Evolutionary conservation across 176 grass and related monocot species (phyloP), one percentile per base, ranked within the genome.

Genomic region (maize (Zea mays)): DNA sequence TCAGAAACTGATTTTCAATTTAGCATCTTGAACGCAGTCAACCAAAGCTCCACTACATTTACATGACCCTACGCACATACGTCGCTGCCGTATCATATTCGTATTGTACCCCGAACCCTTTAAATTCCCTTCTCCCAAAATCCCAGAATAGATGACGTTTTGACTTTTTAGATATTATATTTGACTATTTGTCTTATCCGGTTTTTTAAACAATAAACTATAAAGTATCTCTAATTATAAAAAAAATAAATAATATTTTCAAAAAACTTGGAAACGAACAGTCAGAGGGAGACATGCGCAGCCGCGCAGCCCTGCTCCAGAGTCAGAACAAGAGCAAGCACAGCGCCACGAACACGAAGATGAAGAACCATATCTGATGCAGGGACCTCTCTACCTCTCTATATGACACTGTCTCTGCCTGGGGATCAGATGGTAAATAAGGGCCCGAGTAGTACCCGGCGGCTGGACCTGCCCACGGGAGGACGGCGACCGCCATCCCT

Each of bases 311-410:
- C 27, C 48, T 73, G 13, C 54, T 74, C 76, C 40, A 92, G 82
- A 92, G 52, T 92, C 74, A 96, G 63, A 92, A 92, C 76, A 96
- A 55, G 63, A 96, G 76, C 58, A 90, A 51, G 74, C 81, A 98
- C 68, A 94, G 9, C 61, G 89, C 75, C 11, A 58, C 75, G 8
- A 91, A 88, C 12, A 85, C 74, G 3, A 89, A 84, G 21, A 99
- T 80, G 82, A 92, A 87, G 81, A 90, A 87, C 80, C 89, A 86
- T 60, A 99, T 85, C 74, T 94, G 87, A 38, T 88, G 82, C 40
- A 92, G 81, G 34, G 79, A 80, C 42, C 77, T 78, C 83, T 86
- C 85, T 10, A 99, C 70, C 54, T n/a, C n/a, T 78, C 79, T 72
- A 89, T 65, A 61, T 84, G 81, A 51, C 59, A 80, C 54, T 70